phyloP scores from a whole-genome alignment of 495 filamentous ascomycete genomes.

The Niebla homalea region DNA sequence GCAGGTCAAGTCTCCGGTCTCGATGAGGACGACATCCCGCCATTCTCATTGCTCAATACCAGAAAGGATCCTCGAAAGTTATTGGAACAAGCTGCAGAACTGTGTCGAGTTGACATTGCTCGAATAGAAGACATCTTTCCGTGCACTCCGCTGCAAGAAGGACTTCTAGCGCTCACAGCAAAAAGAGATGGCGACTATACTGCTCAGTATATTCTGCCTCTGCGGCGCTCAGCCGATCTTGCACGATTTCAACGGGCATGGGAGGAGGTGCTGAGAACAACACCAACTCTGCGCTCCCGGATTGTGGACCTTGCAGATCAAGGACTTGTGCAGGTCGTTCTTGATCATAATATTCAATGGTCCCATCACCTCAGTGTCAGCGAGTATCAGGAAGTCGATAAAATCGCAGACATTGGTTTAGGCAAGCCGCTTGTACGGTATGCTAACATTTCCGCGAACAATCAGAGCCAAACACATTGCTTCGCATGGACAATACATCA shows the following conservation, averaged over 20 bases:
- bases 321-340: conserved; percentile 39
- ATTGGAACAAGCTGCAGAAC: background rate
- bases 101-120: background rate
- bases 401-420: too few species aligned
- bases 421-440: too few species aligned
- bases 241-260: conserved; percentile 32
- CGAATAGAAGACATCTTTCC: conserved; percentile 35
- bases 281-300: conserved; percentile 28
- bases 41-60: background rate
- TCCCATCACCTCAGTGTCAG: too few species aligned
- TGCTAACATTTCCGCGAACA: too few species aligned
- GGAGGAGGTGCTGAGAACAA: conserved; percentile 20
- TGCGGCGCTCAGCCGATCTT: conserved; percentile 22
- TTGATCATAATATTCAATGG: too few species aligned
- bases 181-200: conserved; percentile 29
- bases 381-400: too few species aligned
- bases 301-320: conserved; percentile 26
- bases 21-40: background rate
- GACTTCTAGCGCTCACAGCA: conserved; percentile 31
- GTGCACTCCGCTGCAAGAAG: conserved; percentile 42
- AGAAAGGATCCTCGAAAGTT: background rate
- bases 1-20: background rate
- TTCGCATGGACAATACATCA: background rate
- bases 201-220: conserved; percentile 30
- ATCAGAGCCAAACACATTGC: too few species aligned